phyloP scores from a whole-genome alignment of 805 yeast genomes.

The Schizosaccharomyces japonicus region DNA sequence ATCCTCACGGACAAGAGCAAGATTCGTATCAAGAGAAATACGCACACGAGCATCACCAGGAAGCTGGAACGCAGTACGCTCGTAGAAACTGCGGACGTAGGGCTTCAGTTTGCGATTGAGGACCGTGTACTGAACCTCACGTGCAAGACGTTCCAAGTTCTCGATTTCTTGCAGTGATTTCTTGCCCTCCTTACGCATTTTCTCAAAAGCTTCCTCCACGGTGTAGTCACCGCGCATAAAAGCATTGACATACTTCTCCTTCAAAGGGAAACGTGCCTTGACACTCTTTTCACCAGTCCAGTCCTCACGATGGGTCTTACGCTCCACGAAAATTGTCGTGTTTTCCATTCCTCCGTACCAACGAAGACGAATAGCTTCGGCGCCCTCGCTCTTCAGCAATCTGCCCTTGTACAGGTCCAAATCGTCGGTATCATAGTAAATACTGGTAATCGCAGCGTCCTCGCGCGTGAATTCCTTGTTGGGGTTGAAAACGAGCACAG shows the following conservation, averaged over 20 bases:
- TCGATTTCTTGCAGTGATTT: conserved; percentile 73
- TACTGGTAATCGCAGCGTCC: conserved; percentile 90
- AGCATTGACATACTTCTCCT: conserved; percentile 71
- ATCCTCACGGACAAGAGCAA: conserved; percentile 94
- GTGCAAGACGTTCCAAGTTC: conserved; percentile 71
- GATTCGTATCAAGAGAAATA: conserved; percentile 88
- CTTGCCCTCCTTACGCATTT: conserved; percentile 78
- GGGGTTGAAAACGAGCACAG: conserved; percentile 87
- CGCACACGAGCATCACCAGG: conserved; percentile 99
- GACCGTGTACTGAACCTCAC: conserved; percentile 77
- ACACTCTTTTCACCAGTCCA: conserved; percentile 99
- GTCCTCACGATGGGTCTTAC: conserved; percentile 96
- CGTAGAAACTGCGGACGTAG: conserved; percentile 83
- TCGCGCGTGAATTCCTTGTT: conserved; percentile 87
- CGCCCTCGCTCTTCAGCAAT: conserved; percentile 89
- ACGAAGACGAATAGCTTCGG: conserved; percentile 90
- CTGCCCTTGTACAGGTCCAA: conserved; percentile 87
- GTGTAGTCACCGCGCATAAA: conserved; percentile 68
- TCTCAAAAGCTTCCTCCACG: conserved; percentile 72
- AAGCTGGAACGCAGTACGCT: conserved; percentile 93
- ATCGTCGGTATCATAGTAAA: conserved; percentile 73
- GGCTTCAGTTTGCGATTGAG: conserved; percentile 71
- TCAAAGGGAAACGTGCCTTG: conserved; percentile 81
- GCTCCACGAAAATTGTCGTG: conserved; percentile 80
- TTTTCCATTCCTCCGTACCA: conserved; percentile 98